Evolutionary conservation across 2,329 filamentous ascomycete species (phyloP).

Genomic region (Lasiodiplodia gonubiensis): DNA sequence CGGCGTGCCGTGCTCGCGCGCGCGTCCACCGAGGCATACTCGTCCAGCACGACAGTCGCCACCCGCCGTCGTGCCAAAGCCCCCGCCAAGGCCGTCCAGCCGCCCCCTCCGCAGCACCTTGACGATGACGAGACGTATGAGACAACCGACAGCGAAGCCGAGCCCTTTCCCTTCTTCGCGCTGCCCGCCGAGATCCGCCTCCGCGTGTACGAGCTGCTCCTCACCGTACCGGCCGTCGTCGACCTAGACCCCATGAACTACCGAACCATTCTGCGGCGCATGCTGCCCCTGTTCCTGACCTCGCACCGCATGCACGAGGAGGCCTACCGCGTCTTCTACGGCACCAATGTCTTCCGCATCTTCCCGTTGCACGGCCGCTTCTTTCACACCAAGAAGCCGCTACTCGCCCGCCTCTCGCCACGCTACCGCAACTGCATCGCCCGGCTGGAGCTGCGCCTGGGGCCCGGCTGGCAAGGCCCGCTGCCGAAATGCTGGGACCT

Average conservation of each 20-base stretch:
- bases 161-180: constrained; percentile 58
- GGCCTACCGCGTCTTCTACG: constrained; percentile 58
- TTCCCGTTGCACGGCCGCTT: constrained; percentile 62
- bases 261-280: constrained; percentile 50
- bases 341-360: constrained; percentile 58
- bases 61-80: neutral
- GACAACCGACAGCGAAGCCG: constrained; percentile 39
- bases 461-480: constrained; percentile 70
- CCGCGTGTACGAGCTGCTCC: constrained; percentile 55
- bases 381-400: constrained; percentile 75
- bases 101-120: neutral
- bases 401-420: constrained; percentile 69
- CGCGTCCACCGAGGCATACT: constrained; percentile 7
- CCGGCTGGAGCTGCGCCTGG: constrained; percentile 71
- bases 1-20: neutral
- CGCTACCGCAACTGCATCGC: constrained; percentile 66
- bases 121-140: constrained; percentile 69
- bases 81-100: neutral
- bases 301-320: constrained; percentile 59
- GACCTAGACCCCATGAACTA: constrained; percentile 73
- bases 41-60: constrained; percentile 10
- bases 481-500: constrained; percentile 71
- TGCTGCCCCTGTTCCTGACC: constrained; percentile 72
- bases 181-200: constrained; percentile 60
- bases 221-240: constrained; percentile 60